Conservation (phyloP, 352 stramenopile species). For the Sclerospora graminicola region DNA sequence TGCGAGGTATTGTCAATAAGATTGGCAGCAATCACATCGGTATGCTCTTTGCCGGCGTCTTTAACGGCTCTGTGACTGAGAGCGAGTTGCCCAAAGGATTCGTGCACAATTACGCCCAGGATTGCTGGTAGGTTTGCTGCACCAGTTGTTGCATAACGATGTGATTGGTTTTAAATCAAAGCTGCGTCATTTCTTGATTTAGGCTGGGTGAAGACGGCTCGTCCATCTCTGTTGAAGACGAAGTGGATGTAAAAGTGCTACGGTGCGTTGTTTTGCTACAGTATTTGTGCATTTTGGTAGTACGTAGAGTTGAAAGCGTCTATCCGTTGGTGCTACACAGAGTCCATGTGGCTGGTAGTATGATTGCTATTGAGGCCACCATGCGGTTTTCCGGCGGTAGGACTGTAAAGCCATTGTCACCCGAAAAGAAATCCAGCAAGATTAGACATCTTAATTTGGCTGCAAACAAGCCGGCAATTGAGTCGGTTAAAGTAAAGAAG, state of each 20-base stretch:
- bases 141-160: neutral
- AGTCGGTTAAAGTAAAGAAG: constrained; percentile 18
- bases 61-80: constrained; percentile 74
- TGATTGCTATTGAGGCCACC: constrained; percentile 73
- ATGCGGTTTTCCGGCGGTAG: constrained; percentile 33
- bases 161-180: constrained; percentile 3
- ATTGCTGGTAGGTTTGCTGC: constrained; percentile 48
- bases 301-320: constrained; percentile 1
- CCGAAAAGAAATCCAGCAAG: constrained; percentile 10
- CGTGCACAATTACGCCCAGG: constrained; percentile 71
- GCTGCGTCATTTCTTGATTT: neutral
- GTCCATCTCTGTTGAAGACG: constrained; percentile 48
- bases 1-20: constrained; percentile 68
- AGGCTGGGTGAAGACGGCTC: constrained; percentile 46
- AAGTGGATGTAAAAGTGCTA: constrained; percentile 58
- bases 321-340: constrained; percentile 8
- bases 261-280: constrained; percentile 21
- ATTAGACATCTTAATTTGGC: constrained; percentile 7
- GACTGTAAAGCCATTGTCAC: constrained; percentile 2
- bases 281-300: constrained; percentile 1
- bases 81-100: constrained; percentile 63
- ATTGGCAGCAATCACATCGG: constrained; percentile 81
- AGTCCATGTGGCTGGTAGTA: constrained; percentile 60
- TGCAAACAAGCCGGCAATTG: constrained; percentile 4
- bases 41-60: constrained; percentile 73